Conservation (phyloP, 2,329 filamentous ascomycete species). For the Emydomyces testavorans region DNA sequence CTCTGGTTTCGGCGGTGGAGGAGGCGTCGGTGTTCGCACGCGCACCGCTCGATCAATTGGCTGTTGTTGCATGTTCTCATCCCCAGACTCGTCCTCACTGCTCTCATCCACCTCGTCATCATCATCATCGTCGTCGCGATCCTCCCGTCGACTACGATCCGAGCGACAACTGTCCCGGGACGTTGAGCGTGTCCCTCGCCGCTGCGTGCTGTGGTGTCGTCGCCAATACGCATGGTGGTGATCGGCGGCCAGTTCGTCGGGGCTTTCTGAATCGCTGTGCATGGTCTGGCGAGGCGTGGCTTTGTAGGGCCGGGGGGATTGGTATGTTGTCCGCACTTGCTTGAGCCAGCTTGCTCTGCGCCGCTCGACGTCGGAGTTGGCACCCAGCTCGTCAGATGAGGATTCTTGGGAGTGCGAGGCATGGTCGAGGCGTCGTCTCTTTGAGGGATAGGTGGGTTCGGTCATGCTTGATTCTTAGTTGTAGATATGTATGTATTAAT, state of each 20-base stretch:
- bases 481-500: not conserved
- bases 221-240: slow-evolving; percentile 28
- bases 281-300: not conserved
- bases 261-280: slow-evolving; percentile 28
- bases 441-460: slow-evolving; percentile 12
- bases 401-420: slow-evolving; percentile 15
- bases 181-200: slow-evolving; percentile 18
- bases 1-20: slow-evolving; percentile 41
- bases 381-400: slow-evolving; percentile 33
- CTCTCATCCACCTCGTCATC: slow-evolving; percentile 19
- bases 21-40: slow-evolving; percentile 23
- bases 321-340: slow-evolving; percentile 10
- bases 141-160: slow-evolving; percentile 2
- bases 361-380: slow-evolving; percentile 27
- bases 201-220: slow-evolving; percentile 14
- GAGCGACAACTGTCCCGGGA: slow-evolving; percentile 17
- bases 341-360: slow-evolving; percentile 28
- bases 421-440: slow-evolving; percentile 26
- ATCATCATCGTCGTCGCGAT: slow-evolving; percentile 8
- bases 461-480: slow-evolving; percentile 13
- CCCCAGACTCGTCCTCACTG: slow-evolving; percentile 12
- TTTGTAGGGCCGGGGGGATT: slow-evolving; percentile 10
- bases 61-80: slow-evolving; percentile 15
- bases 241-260: slow-evolving; percentile 38
- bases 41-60: slow-evolving; percentile 12